These are phyloP conservation scores for Ascochyta koolunga DNA, from an alignment of 2,329 filamentous ascomycete species.

Conservation along the genomic window DNA sequence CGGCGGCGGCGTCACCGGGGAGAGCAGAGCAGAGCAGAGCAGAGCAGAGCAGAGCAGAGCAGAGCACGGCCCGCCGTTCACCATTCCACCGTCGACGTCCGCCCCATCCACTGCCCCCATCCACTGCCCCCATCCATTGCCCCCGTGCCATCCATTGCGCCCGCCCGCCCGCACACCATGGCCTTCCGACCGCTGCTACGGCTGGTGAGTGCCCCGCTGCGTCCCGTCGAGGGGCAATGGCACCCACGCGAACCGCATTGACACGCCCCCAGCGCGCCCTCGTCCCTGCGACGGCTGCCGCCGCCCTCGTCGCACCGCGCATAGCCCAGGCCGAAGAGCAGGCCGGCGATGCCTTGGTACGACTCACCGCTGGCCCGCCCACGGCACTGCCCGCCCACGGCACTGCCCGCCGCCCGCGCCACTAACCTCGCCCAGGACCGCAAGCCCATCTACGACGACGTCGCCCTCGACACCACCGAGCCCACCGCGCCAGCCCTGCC, in stretches of 20 bases:
- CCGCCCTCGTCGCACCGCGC: constrained; percentile 55
- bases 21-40: constrained; percentile 25
- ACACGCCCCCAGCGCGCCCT: constrained; percentile 56
- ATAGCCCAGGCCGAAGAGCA: constrained; percentile 57
- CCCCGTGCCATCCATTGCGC: constrained; percentile 46
- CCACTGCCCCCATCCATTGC: constrained; percentile 50
- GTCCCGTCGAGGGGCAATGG: too few species aligned
- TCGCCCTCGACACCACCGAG: constrained; percentile 47
- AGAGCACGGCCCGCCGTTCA: constrained; percentile 2
- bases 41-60: constrained; percentile 24
- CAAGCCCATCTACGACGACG: constrained; percentile 79
- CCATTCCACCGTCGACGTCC: background rate
- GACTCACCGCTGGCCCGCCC: background rate
- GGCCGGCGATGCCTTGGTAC: constrained; percentile 27
- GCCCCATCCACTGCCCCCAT: too few species aligned
- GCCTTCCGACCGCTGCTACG: constrained; percentile 60
- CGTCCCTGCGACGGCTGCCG: constrained; percentile 54
- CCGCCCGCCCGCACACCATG: constrained; percentile 50
- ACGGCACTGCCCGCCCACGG: too few species aligned
- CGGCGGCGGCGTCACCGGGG: constrained; percentile 22
- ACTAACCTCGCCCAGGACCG: constrained; percentile 37
- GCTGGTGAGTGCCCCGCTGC: constrained; percentile 51
- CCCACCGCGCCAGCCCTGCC: constrained; percentile 42
- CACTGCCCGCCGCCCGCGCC: background rate
- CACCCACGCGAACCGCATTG: too few species aligned